Conservation (phyloP, 2,329 filamentous ascomycete species). For the Diaporthe sp. region DNA sequence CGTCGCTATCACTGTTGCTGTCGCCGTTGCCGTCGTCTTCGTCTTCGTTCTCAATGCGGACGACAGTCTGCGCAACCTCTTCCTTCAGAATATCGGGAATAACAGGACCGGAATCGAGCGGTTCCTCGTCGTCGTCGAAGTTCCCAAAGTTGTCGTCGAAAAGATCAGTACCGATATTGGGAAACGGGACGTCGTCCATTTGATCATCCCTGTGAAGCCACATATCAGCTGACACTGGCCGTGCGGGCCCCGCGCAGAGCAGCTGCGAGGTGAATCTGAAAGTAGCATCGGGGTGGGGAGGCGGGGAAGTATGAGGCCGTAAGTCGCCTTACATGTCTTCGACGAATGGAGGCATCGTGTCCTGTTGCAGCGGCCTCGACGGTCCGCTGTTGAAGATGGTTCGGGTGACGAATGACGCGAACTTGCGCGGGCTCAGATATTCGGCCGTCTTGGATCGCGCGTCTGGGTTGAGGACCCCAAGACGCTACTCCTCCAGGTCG, state of each 20-base stretch:
- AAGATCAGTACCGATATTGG: conserved; percentile 36
- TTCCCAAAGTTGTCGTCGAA: conserved; percentile 29
- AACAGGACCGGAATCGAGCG: conserved; percentile 31
- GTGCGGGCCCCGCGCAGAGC: neutral
- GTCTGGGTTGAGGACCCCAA: conserved; percentile 34
- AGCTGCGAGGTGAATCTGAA: neutral
- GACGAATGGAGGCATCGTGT: conserved; percentile 38
- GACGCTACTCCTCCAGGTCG: conserved; percentile 30
- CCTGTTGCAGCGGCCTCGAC: conserved; percentile 6
- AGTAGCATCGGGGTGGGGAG: neutral
- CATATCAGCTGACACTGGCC: conserved; percentile 8
- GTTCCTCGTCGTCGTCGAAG: conserved; percentile 34
- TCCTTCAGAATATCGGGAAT: conserved; percentile 27
- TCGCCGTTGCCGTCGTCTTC: conserved; percentile 11
- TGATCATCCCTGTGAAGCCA: conserved; percentile 18
- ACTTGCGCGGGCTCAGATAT: conserved; percentile 37
- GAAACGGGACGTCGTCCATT: conserved; percentile 30
- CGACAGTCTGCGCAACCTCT: conserved; percentile 24
- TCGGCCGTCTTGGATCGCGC: conserved; percentile 38
- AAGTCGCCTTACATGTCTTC: conserved; percentile 36
- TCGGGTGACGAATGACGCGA: conserved; percentile 36
- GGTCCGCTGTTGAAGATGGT: conserved; percentile 26
- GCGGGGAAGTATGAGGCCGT: neutral
- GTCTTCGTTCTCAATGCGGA: neutral
- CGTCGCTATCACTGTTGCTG: neutral